Evolutionary conservation across 2,329 filamentous ascomycete genomes (phyloP), one percentile per base, ranked within the genome.

Genomic region (Bipolaris victoriae): DNA sequence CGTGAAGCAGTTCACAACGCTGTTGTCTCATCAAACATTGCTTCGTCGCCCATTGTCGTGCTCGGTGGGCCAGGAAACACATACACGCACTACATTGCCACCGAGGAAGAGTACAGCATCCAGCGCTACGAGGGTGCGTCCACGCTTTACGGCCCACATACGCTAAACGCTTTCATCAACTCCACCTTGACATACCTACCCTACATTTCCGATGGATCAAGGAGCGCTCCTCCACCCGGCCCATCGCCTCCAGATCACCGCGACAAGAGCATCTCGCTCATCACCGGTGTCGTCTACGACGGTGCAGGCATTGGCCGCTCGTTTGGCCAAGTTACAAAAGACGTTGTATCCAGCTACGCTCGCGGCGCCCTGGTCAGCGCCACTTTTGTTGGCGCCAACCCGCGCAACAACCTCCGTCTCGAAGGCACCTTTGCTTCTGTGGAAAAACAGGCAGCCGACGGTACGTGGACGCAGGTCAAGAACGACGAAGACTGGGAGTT

Each of bases 41-140:
- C 64, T 16, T 63, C 70, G 0, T 63, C 66, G 1, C 73, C 74
- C 1, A 72, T 91, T n/a, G 91, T 96, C 3, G 90, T 97, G 1
- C 81, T 97, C 0, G 92, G 93, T 24, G 92, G 91, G 0, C 93
- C 94, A 0, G 92, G 92, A 49, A 98, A 98, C 74, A 92, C 86
- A 57, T 98, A 98, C 75, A 88, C 91, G 3, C 90, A 94, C 76
- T 94, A 94, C 75, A 86, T 92, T 57, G 77, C 88, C 1, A 94
- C 92, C 0, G 84, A 87, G 26, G 90, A 96, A 74, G 90, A 96
- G 75, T 96, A 95, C 74, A 78, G 80, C 11, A 81, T 95, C 44
- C 94, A 97, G 78, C 88, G 94, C 9, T 97, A 97, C 77, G 94
- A 98, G 78, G 94, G 93, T n/a, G 94, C 91, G 0, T 94, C 90